Conservation (phyloP, 352 stramenopile genomes). For the Pythium dissotocum region DNA sequence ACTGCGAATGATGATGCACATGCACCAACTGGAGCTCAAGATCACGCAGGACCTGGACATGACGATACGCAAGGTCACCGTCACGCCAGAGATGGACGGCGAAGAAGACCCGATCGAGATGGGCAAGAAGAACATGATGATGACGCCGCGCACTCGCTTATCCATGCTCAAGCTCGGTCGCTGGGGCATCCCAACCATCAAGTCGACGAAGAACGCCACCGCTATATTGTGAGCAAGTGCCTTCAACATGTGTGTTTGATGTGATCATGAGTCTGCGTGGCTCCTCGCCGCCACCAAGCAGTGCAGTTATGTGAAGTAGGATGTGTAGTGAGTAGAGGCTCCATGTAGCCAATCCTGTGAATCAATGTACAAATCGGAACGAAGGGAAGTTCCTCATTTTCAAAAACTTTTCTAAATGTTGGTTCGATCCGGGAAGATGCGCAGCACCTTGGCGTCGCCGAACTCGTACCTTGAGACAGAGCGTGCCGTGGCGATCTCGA, state of each 20-base stretch:
- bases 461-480: no score
- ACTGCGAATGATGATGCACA: conserved; percentile 68
- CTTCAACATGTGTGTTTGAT: not conserved
- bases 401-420: not conserved
- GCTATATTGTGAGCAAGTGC: conserved; percentile 19
- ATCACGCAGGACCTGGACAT: conserved; percentile 44
- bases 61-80: conserved; percentile 52
- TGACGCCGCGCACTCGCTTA: conserved; percentile 30
- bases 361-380: not conserved
- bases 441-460: no score
- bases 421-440: no score
- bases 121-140: conserved; percentile 30
- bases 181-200: conserved; percentile 21
- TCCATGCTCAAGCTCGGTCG: conserved; percentile 28
- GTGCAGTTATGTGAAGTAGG: not conserved
- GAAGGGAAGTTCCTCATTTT: conserved; percentile 1
- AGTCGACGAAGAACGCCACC: conserved; percentile 24
- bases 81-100: conserved; percentile 35
- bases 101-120: conserved; percentile 17
- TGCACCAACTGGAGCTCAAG: conserved; percentile 65
- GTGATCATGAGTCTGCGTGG: not conserved
- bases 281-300: not conserved
- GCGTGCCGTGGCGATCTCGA: no score
- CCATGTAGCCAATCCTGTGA: not conserved
- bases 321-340: not conserved